phyloP scores from a whole-genome alignment of 2,329 filamentous ascomycete species.

The Dactylellina leptospora region DNA sequence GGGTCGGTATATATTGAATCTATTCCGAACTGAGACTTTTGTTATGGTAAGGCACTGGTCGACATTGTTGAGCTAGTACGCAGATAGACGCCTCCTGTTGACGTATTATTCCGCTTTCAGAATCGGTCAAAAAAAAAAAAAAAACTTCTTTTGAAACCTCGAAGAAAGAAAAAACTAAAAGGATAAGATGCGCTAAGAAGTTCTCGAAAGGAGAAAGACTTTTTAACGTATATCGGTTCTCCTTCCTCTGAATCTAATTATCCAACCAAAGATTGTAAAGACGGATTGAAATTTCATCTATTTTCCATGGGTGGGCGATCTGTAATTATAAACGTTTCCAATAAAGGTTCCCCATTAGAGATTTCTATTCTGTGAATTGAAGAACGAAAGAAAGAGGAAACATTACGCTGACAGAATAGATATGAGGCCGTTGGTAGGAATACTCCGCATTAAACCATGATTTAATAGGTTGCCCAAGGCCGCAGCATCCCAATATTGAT shows the following conservation, averaged over 20 bases:
- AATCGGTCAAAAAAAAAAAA: conserved; percentile 15
- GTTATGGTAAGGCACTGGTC: neutral
- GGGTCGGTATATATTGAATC: conserved; percentile 22
- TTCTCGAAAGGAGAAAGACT: too few relatives aligned
- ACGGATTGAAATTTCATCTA: too few relatives aligned
- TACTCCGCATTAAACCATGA: conserved; percentile 18
- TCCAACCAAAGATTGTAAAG: too few relatives aligned
- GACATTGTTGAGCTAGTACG: conserved; percentile 16
- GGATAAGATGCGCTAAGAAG: neutral
- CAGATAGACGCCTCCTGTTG: conserved; percentile 13
- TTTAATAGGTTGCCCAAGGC: conserved; percentile 23
- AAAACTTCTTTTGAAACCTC: conserved; percentile 41
- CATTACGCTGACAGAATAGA: neutral
- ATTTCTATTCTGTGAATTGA: neutral
- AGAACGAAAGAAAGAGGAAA: conserved; percentile 11
- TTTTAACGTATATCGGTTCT: too few relatives aligned
- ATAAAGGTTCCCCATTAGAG: neutral
- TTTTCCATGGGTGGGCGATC: neutral
- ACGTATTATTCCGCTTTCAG: conserved; percentile 30
- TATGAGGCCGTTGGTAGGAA: neutral
- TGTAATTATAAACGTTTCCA: conserved; percentile 14
- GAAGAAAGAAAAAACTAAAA: conserved; percentile 3
- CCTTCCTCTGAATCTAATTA: too few relatives aligned
- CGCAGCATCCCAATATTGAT: conserved; percentile 29
- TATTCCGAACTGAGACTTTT: conserved; percentile 31